Evolutionary conservation across 768 basidiomycete genomes (phyloP), one percentile per base, ranked within the genome.

Genomic region (Auricularia heimuer): DNA sequence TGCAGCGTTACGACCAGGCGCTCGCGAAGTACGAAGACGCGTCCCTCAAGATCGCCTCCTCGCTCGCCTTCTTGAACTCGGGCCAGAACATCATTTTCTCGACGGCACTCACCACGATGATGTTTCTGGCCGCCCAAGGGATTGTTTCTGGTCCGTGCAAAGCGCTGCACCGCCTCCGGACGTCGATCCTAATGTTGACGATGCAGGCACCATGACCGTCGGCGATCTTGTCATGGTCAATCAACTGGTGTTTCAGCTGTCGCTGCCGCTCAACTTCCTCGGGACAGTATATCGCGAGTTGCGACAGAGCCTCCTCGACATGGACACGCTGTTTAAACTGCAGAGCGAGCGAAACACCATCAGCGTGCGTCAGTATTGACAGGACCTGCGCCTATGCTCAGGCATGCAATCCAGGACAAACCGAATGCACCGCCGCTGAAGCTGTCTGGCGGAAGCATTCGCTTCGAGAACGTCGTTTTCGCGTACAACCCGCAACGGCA

Each of bases 181-280:
- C 62, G 34, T 42, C 10, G 12, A 54, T 11, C 2, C 51, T 67
- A 14, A 39, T 16, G n/a, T n/a, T 29, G 44, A 11, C 11, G 29
- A 42, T 35, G 12, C 67, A 95, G 95, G 94, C 7, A 93, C 92
- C 0, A 98, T 99, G 96, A 97, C 95, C 3, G 84, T 99, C 29
- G 97, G 97, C 7, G 97, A 99, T 71, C 84, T 99, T 14, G 97
- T 99, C 69, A 98, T 99, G 96, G 90, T 97, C 70, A 99, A 99
- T 75, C 96, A 98, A 72, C 82, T 99, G 33, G 94, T 98, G 39
- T 99, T 99, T 80, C 97, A 99, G 72, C 79, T 99, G 0, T 97
- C 94, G 0, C 78, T 98, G 37, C 97, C 97, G 3, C 85, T 99
- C 67, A 98, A 98, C 76, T 99, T 99, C 77, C 78, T 99, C 66